Conservation (phyloP, 805 yeast genomes). For the Saccharomycodes ludwigii region DNA sequence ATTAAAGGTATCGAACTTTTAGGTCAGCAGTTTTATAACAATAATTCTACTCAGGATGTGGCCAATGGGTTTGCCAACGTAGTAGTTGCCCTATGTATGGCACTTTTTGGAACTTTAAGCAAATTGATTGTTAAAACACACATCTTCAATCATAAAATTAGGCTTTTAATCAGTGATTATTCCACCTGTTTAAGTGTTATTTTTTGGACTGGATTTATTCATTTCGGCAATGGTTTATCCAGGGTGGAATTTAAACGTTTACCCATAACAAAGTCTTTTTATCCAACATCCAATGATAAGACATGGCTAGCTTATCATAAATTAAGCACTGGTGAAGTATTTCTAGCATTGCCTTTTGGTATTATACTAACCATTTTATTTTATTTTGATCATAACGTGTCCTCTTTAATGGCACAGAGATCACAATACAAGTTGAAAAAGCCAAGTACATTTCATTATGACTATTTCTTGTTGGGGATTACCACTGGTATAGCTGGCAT, state of each 20-base stretch:
- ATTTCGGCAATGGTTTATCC: conserved; percentile 71
- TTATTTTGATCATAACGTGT: conserved; percentile 92
- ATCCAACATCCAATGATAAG: conserved; percentile 42
- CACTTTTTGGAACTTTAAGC: conserved; percentile 68
- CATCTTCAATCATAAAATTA: conserved; percentile 42
- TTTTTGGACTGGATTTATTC: conserved; percentile 87
- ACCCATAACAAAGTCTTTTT: conserved; percentile 61
- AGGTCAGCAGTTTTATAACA: conserved; percentile 47
- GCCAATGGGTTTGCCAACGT: conserved; percentile 62
- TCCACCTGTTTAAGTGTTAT: conserved; percentile 74
- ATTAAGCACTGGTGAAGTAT: conserved; percentile 54
- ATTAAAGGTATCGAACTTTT: conserved; percentile 85
- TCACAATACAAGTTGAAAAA: conserved; percentile 68
- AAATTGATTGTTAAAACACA: conserved; percentile 34
- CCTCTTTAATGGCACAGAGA: conserved; percentile 85
- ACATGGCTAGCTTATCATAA: conserved; percentile 30
- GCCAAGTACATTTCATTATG: conserved; percentile 90
- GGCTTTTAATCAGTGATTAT: conserved; percentile 75
- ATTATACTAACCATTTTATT: conserved; percentile 70
- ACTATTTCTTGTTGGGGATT: conserved; percentile 69
- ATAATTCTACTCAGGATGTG: conserved; percentile 21
- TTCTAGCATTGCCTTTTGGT: conserved; percentile 89
- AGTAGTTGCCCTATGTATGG: conserved; percentile 62
- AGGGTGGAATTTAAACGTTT: conserved; percentile 45
- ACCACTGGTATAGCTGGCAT: conserved; percentile 83